Base-by-base conservation (phyloP, 1,139 yeast genomes). In the Hyphopichia burtonii region DNA sequence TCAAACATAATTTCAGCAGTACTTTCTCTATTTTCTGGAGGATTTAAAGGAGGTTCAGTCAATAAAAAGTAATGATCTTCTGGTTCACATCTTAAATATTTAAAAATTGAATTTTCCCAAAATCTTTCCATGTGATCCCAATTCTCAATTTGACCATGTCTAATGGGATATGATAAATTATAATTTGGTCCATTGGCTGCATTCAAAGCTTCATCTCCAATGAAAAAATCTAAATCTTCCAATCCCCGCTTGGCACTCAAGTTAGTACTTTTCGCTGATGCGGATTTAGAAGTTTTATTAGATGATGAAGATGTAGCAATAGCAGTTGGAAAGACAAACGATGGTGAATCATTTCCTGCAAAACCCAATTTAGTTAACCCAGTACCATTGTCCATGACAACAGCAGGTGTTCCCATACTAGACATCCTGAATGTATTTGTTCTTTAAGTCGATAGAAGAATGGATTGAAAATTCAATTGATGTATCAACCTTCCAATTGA, bases 81-180 rank as follows among this genome's bases (percentile, higher is more conserved):
- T 7, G 99, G 99, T 66, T 93, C 99, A 63, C 98, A 90, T 65
- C 97, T 82, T 56, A 93, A 77, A 63, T 93, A 93, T 68, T 93
- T 91, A 74, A 93, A 93, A 58, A 93, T 91, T 36, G 96, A 88
- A 58, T 87, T 87, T 62, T 93, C 98, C 99, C 99, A 93, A 66
- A 90, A 91, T 61, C 99, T 78, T 66, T 93, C 99, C 99, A 93
- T 93, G 62, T 93, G 97, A 68, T 94, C 99, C 99, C 99, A 93
- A 63, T 93, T 90, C 65, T 93, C 99, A 51, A 93, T 85, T 69
- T 93, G 99, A 18, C 99, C 99, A 59, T 93, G 99, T 63, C 88
- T 86, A 50, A 93, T 89, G 15, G 99, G 99, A 58, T 93, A 93
- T 49, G 82, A 81, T 48, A 94, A 73, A 36, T 93, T 86, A 65